phyloP scores from a whole-genome alignment of 257 asterid species.

The Scutellaria minor region DNA sequence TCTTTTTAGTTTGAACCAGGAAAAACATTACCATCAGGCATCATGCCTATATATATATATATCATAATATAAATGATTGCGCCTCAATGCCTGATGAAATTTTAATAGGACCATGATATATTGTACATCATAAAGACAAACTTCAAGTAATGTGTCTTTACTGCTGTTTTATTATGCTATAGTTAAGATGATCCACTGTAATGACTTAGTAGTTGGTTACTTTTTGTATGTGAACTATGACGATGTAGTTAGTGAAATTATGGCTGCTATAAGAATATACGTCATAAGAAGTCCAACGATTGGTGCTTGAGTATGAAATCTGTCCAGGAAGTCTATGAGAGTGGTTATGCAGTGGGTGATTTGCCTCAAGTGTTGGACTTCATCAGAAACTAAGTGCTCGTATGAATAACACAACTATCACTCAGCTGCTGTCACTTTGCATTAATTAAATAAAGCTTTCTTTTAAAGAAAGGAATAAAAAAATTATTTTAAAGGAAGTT shows the following conservation, averaged over 20 bases:
- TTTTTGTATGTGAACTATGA: conserved; percentile 1
- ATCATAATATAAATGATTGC: background rate
- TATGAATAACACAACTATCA: conserved; percentile 2
- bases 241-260: background rate
- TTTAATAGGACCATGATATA: conserved; percentile 7
- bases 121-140: conserved; percentile 1
- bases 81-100: background rate
- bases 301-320: conserved; percentile 14
- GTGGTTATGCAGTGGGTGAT: conserved; percentile 9
- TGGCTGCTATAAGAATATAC: background rate
- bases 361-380: conserved; percentile 7
- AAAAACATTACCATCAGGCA: conserved; percentile 6
- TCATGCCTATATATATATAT: background rate
- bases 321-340: conserved; percentile 1
- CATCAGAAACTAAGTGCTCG: background rate
- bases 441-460: background rate
- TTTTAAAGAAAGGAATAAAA: background rate
- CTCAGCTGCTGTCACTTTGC: conserved; percentile 7
- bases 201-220: background rate
- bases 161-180: background rate
- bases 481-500: no score
- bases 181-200: background rate
- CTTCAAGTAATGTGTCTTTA: background rate
- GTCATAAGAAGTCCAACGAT: conserved; percentile 22
- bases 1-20: no score